Base-by-base conservation (phyloP, 352 stramenopile genomes). In the Phytophthora pini region DNA sequence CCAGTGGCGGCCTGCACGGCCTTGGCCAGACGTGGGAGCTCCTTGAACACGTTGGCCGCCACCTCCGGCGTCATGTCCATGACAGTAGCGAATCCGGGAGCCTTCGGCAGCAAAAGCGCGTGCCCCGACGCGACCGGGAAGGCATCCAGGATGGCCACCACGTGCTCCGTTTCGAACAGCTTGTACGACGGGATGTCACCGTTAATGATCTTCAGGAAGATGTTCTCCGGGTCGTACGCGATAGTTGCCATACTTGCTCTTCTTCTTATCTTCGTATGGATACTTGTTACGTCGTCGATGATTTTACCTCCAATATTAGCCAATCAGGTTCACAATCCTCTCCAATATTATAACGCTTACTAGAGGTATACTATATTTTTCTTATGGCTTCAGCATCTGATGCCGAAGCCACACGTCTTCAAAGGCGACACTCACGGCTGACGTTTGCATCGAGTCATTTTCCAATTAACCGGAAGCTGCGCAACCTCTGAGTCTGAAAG, bases 91-190 rank as follows among this genome's bases (percentile, higher is more conserved):
- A 86, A 90, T 34, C 73, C 79, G 0, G 57, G 56, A 12, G 74
- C 73, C 60, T 95, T 95, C n/a, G 85, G 84, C 36, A 95, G 66
- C 53, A 94, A 59, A 22, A 95, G 72, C 50, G 83, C 69, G 65
- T 94, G 85, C 56, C 85, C 88, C 0, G 82, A 76, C 31, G 77
- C 79, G 32, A 79, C 46, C 13, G 87, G 88, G 67, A 93, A 94
- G 27, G 82, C 83, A 40, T 95, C 88, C 27, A 95, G 75, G 63
- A 95, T 92, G 41, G 88, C 88, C 22, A 94, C 68, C 65, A 91
- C 82, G 59, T 93, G 84, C 58, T 93, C 84, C 31, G 86, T 94
- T 78, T 95, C 88, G 51, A 94, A 95, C 57, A 95, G 77, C 76
- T 94, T 95, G 78, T 76, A 93, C 38, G 60, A 80, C 50, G 84